phyloP scores from a whole-genome alignment of 352 stramenopile genomes.

The Pythium vanterpoolii region DNA sequence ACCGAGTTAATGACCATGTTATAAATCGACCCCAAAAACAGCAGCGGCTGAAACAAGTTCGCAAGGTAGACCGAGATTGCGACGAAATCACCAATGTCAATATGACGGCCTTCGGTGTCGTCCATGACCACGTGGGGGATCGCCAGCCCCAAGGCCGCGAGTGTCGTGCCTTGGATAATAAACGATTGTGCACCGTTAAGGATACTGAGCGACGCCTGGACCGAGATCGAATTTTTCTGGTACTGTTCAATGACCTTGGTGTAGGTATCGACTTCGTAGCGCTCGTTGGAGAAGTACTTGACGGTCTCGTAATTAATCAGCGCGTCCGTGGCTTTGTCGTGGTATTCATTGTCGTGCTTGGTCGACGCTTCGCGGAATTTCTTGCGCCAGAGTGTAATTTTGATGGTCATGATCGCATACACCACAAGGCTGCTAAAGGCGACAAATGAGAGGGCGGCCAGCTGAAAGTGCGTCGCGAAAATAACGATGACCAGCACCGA shows the following conservation, averaged over 20 bases:
- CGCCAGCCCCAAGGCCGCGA: conserved; percentile 59
- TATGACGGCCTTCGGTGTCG: conserved; percentile 54
- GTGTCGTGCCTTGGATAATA: conserved; percentile 73
- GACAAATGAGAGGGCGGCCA: conserved; percentile 89
- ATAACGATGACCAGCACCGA: conserved; percentile 94
- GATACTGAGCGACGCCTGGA: conserved; percentile 92
- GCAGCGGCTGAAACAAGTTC: conserved; percentile 96
- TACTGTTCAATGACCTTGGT: conserved; percentile 91
- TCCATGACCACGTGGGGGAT: conserved; percentile 56
- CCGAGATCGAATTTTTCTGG: conserved; percentile 91
- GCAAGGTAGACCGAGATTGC: conserved; percentile 95
- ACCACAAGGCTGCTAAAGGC: conserved; percentile 95
- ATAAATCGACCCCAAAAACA: conserved; percentile 94
- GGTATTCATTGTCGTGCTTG: conserved; percentile 96
- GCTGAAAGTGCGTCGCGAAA: conserved; percentile 91
- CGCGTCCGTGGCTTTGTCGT: conserved; percentile 96
- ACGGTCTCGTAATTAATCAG: conserved; percentile 99
- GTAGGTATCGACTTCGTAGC: conserved; percentile 92
- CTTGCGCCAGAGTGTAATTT: conserved; percentile 97
- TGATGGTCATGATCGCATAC: conserved; percentile 95
- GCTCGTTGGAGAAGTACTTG: conserved; percentile 97
- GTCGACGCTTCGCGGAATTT: conserved; percentile 95
- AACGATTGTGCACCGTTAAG: conserved; percentile 94
- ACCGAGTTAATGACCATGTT: conserved; percentile 91
- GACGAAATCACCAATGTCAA: conserved; percentile 95